Conservation (phyloP, 345 rosid genomes). For the Populus davidiana region DNA sequence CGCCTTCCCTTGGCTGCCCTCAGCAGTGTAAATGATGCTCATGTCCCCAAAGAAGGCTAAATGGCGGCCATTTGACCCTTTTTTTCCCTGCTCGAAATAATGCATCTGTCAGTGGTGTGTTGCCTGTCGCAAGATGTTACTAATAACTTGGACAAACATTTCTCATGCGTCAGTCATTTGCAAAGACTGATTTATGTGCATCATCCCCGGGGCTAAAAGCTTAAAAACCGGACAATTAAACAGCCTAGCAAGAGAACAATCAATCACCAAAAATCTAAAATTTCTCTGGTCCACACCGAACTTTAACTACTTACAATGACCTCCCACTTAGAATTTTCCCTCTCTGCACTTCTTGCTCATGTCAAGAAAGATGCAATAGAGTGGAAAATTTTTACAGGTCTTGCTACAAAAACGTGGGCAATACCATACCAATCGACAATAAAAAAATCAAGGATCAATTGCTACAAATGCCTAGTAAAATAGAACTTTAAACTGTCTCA, state of each 20-base stretch:
- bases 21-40: no score
- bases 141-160: neutral
- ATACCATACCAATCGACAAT: slow-evolving; percentile 10
- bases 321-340: slow-evolving; percentile 6
- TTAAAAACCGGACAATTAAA: neutral
- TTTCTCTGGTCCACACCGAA: slow-evolving; percentile 2
- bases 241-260: neutral
- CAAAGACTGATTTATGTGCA: neutral
- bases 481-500: slow-evolving; percentile 33
- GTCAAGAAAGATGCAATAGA: slow-evolving; percentile 8
- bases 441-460: slow-evolving; percentile 18
- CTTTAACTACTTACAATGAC: slow-evolving; percentile 2
- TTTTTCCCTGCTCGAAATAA: neutral
- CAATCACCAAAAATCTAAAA: neutral
- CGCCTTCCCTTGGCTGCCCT: neutral
- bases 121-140: neutral
- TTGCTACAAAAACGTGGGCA: slow-evolving; percentile 21
- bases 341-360: slow-evolving; percentile 7
- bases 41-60: neutral
- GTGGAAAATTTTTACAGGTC: slow-evolving; percentile 4
- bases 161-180: neutral
- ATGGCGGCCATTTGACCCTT: neutral
- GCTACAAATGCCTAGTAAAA: slow-evolving; percentile 9
- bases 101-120: neutral
- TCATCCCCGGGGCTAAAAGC: neutral